Conservation (phyloP, 495 filamentous ascomycete species). For the Neurospora tetraspora region DNA sequence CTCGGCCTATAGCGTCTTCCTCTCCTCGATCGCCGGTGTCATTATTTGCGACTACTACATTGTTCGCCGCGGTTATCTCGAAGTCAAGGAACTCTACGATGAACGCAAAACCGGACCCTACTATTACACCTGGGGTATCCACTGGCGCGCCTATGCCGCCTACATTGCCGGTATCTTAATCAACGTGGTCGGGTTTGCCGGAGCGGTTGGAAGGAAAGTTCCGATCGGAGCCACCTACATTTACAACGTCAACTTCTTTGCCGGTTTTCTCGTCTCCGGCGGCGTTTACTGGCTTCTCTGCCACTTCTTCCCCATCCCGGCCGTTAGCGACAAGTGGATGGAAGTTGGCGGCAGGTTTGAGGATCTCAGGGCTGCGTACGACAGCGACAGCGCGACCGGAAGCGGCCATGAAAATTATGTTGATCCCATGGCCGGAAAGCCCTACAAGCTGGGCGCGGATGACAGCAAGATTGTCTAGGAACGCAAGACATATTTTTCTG, state of each 20-base stretch:
- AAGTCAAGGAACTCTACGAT: slow-evolving; percentile 72
- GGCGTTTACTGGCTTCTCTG: slow-evolving; percentile 61
- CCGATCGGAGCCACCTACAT: slow-evolving; percentile 78
- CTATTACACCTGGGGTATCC: slow-evolving; percentile 62
- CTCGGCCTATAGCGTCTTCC: slow-evolving; percentile 90
- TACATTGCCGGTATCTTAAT: slow-evolving; percentile 81
- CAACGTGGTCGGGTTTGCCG: slow-evolving; percentile 89
- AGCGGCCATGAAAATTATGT: slow-evolving; percentile 11
- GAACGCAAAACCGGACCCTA: slow-evolving; percentile 58
- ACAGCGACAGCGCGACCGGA: slow-evolving; percentile 9
- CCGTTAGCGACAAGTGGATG: slow-evolving; percentile 64
- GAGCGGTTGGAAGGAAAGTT: slow-evolving; percentile 56
- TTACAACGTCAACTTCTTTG: slow-evolving; percentile 86
- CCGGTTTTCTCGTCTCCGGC: slow-evolving; percentile 63
- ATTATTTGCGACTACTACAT: slow-evolving; percentile 87
- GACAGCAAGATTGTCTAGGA: slow-evolving; percentile 10
- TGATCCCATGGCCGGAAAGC: background rate
- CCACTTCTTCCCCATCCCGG: slow-evolving; percentile 60
- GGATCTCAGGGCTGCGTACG: slow-evolving; percentile 40
- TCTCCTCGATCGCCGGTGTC: slow-evolving; percentile 84
- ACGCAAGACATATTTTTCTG: background rate
- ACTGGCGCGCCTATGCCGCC: slow-evolving; percentile 74
- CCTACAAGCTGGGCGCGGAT: slow-evolving; percentile 1
- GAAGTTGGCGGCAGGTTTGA: slow-evolving; percentile 65
- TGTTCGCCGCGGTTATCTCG: slow-evolving; percentile 73